Percentiles rank a stretch among this genome's conserved stretches.
phyloP scores from a whole-genome alignment of 2,329 filamentous ascomycete genomes.

The Ceratocystiopsis sp. region DNA sequence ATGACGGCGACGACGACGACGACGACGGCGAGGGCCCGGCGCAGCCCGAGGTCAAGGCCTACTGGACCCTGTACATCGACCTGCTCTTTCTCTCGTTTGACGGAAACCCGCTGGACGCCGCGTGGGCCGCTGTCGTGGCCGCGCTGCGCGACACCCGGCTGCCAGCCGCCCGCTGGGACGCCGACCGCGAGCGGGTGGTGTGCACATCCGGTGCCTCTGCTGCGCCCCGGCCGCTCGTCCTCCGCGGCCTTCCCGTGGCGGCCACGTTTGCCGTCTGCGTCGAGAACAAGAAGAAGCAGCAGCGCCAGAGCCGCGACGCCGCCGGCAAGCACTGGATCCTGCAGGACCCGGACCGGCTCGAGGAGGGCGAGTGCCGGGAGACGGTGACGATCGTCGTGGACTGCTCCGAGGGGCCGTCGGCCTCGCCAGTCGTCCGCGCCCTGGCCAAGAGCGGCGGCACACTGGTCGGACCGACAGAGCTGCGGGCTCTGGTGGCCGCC shows the following conservation, averaged over 20 bases:
- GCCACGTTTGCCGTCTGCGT: conserved; percentile 62
- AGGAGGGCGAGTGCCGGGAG: conserved; percentile 75
- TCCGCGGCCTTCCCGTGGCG: conserved; percentile 55
- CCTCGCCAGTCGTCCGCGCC: conserved; percentile 39
- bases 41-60: conserved; percentile 47
- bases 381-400: conserved; percentile 72
- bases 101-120: conserved; percentile 80
- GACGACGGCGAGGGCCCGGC: conserved; percentile 12
- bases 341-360: conserved; percentile 75
- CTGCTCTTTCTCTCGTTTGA: conserved; percentile 88
- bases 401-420: conserved; percentile 21
- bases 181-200: conserved; percentile 60
- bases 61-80: conserved; percentile 92
- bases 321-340: conserved; percentile 52
- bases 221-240: conserved; percentile 29
- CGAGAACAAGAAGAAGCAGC: conserved; percentile 35
- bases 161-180: conserved; percentile 68
- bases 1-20: conserved; percentile 9
- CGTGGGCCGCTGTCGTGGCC: conserved; percentile 70
- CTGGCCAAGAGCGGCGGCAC: conserved; percentile 76
- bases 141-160: conserved; percentile 64
- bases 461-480: conserved; percentile 44
- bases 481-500: conserved; percentile 40
- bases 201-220: conserved; percentile 35
- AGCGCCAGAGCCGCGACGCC: conserved; percentile 15